Conservation (phyloP, 176 grass and related monocot genomes). For the Chloris gayana region DNA sequence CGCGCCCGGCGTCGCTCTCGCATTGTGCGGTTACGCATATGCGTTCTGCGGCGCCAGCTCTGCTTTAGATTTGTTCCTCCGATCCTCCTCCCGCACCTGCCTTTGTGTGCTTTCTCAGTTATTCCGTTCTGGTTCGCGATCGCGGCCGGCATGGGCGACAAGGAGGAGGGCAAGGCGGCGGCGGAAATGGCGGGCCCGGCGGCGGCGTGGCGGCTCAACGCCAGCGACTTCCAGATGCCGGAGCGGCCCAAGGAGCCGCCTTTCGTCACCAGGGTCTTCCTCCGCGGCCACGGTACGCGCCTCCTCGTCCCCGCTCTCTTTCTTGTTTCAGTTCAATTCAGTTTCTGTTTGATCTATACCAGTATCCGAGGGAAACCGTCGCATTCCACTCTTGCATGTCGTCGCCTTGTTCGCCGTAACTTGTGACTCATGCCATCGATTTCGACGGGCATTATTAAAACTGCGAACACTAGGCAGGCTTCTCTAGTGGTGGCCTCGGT, state of each 20-base stretch:
- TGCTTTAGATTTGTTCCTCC: no score
- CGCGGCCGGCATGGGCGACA: slow-evolving; percentile 1
- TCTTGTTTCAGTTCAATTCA: not conserved
- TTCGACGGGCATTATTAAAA: not conserved
- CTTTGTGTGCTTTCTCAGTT: not conserved
- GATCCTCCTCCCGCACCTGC: not conserved
- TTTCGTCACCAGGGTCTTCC: slow-evolving; percentile 58
- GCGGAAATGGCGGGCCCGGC: slow-evolving; percentile 1
- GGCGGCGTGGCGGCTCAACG: slow-evolving; percentile 64
- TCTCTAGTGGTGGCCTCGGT: not conserved
- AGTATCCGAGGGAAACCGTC: not conserved
- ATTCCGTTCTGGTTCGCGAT: not conserved
- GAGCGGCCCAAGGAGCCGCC: slow-evolving; percentile 61
- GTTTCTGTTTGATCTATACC: not conserved
- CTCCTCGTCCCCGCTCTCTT: not conserved
- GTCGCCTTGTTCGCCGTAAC: not conserved
- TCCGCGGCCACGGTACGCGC: slow-evolving; percentile 50
- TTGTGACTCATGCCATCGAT: not conserved
- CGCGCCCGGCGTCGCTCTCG: not conserved
- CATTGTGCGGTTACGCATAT: not conserved
- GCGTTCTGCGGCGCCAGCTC: not conserved
- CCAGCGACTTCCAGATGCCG: slow-evolving; percentile 69
- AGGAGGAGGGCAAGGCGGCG: not conserved
- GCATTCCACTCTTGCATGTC: not conserved
- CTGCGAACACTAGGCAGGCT: not conserved